Evolutionary conservation across 345 rosid genomes (phyloP).

Genomic region (Dimocarpus longan): DNA sequence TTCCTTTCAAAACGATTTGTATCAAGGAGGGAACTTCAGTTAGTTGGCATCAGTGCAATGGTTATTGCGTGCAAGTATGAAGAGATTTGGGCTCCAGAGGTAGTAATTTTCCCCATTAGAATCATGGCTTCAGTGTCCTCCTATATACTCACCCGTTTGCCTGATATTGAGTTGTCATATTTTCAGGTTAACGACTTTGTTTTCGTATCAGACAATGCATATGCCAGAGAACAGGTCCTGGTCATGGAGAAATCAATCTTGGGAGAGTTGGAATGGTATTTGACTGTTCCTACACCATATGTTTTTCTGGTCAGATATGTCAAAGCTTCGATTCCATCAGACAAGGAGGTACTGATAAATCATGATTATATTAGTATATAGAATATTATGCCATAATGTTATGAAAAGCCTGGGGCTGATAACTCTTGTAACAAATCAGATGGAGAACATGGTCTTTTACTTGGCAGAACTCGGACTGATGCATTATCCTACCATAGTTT

Average conservation of each 20-base stretch:
- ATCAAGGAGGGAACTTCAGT: conserved; percentile 71
- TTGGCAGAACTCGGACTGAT: conserved; percentile 77
- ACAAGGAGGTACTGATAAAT: conserved; percentile 47
- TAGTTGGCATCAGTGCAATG: conserved; percentile 81
- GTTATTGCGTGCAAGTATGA: conserved; percentile 94
- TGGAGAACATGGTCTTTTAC: conserved; percentile 73
- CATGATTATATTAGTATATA: neutral
- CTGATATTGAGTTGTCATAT: neutral
- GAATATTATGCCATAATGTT: too few species aligned
- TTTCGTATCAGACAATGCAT: conserved; percentile 82
- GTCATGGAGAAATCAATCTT: conserved; percentile 79
- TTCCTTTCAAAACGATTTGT: conserved; percentile 67
- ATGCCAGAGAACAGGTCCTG: conserved; percentile 70
- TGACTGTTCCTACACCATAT: conserved; percentile 84
- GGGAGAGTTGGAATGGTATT: conserved; percentile 73
- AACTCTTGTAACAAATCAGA: conserved; percentile 32
- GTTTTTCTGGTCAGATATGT: conserved; percentile 79
- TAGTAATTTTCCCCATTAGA: conserved; percentile 1
- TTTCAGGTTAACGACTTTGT: conserved; percentile 83
- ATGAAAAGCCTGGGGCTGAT: too few species aligned
- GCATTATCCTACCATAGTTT: conserved; percentile 52
- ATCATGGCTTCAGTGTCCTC: too few species aligned
- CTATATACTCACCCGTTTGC: neutral
- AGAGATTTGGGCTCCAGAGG: conserved; percentile 97
- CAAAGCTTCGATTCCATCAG: conserved; percentile 69